phyloP scores from a whole-genome alignment of 2,329 filamentous ascomycete species.

The Tolypocladium endophyticum region DNA sequence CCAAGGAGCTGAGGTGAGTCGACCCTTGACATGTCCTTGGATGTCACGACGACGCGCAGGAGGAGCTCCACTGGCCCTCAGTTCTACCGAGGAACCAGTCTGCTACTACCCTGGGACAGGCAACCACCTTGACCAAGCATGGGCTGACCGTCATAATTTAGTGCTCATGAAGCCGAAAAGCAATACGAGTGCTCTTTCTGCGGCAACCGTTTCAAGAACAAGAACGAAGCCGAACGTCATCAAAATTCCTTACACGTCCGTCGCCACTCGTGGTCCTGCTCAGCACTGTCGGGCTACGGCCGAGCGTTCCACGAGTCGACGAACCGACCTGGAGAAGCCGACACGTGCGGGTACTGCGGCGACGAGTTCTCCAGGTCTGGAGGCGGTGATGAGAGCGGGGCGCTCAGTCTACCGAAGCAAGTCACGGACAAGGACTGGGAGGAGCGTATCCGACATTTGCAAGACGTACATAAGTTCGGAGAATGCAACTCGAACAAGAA shows the following conservation, averaged over 20 bases:
- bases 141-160: constrained; percentile 23
- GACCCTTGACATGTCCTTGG: neutral
- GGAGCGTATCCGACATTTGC: constrained; percentile 73
- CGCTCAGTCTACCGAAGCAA: constrained; percentile 22
- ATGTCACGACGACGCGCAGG: neutral
- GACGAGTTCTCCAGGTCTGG: constrained; percentile 65
- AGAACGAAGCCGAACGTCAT: constrained; percentile 93
- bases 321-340: constrained; percentile 52
- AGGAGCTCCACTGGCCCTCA: neutral
- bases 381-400: constrained; percentile 21
- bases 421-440: constrained; percentile 84
- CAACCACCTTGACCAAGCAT: neutral
- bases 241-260: constrained; percentile 91
- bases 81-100: neutral
- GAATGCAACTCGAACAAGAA: constrained; percentile 99
- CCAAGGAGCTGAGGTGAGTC: constrained; percentile 71
- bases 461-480: constrained; percentile 87
- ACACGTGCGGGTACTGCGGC: constrained; percentile 91
- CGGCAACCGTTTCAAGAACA: constrained; percentile 95
- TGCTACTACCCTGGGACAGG: too few relatives aligned
- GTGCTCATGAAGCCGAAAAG: constrained; percentile 85
- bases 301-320: constrained; percentile 81
- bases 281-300: constrained; percentile 66
- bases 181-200: constrained; percentile 92
- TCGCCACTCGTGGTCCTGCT: constrained; percentile 94